Conservation (phyloP, 1,284 basidiomycete genomes). For the Ganoderma meredithae region DNA sequence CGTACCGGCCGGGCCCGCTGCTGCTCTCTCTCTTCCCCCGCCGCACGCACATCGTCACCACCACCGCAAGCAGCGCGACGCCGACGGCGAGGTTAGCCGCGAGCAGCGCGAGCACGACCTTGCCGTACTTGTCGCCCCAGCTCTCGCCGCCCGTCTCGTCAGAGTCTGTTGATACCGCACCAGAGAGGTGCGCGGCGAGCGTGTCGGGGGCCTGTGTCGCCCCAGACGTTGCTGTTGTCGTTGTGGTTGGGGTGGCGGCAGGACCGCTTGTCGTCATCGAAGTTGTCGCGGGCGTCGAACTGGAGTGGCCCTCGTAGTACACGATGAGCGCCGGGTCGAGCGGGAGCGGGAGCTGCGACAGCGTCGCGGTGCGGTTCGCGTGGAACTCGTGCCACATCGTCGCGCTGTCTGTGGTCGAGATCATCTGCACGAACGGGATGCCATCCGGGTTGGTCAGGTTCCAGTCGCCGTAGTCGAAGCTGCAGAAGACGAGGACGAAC, state of each 20-base stretch:
- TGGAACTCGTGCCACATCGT: conserved; percentile 32
- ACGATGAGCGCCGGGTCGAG: conserved; percentile 6
- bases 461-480: conserved; percentile 53
- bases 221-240: conserved; percentile 2
- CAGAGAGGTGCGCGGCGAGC: conserved; percentile 3
- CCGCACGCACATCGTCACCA: conserved; percentile 16
- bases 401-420: conserved; percentile 36
- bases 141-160: neutral
- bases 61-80: conserved; percentile 10
- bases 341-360: conserved; percentile 20
- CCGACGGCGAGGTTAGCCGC: conserved; percentile 18
- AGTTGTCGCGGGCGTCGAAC: no score
- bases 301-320: neutral
- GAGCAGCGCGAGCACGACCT: conserved; percentile 13
- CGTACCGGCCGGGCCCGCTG: conserved; percentile 1
- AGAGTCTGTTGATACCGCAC: neutral
- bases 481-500: conserved; percentile 2
- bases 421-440: conserved; percentile 45
- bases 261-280: neutral
- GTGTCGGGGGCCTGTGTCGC: neutral
- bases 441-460: conserved; percentile 32
- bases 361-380: conserved; percentile 21
- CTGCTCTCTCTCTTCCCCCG: conserved; percentile 3
- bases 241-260: neutral
- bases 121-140: conserved; percentile 18